Evolutionary conservation across 2,329 filamentous ascomycete species (phyloP), one percentile per base, ranked within the genome.

Genomic region (Colletotrichum lupini): DNA sequence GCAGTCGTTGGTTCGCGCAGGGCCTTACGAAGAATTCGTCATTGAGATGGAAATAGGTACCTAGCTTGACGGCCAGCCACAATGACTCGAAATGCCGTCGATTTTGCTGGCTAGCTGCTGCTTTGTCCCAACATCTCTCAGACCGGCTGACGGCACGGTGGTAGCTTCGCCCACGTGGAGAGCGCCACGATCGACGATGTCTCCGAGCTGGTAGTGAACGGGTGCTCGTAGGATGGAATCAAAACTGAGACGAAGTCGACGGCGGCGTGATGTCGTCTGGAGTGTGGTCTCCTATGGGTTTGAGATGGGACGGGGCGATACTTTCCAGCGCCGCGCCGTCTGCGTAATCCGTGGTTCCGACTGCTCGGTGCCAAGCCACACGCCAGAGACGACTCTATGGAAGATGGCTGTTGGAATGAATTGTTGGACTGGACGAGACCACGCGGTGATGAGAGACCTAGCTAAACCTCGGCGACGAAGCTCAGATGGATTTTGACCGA

Each of bases 91-190:
- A 22, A 7, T 56, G 22, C 22, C 22, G 53, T 56, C 11, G 53
- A 24, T 24, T 28, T 7, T 32, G 11, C 32, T 30, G 16, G 42
- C 28, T 22, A 2, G 28, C 16, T 19, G 42, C 26, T 28, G 35
- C 1, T 9, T n/a, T 24, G 42, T 22, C n/a, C 22, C 19, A 56
- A n/a, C 19, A n/a, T 32, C 28, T 59, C 28, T 22, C n/a, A 19
- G 52, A 24, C 69, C n/a, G 35, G 26, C 58, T 61, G 22, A 22
- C 42, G 32, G 66, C 53, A 62, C 58, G 37, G 58, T 68, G 58
- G 53, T 11, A 53, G 22, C 62, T 42, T 56, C 35, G 19, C 30
- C 49, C 72, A 71, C 57, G 68, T 74, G 57, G 68, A 63, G 4
- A 28, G 22, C 30, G 52, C 58, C 68, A 68, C 42, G 28, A 61